These are phyloP conservation scores for Trichophyton equinum DNA, from an alignment of 2,329 filamentous ascomycete genomes.

Conservation along the genomic window DNA sequence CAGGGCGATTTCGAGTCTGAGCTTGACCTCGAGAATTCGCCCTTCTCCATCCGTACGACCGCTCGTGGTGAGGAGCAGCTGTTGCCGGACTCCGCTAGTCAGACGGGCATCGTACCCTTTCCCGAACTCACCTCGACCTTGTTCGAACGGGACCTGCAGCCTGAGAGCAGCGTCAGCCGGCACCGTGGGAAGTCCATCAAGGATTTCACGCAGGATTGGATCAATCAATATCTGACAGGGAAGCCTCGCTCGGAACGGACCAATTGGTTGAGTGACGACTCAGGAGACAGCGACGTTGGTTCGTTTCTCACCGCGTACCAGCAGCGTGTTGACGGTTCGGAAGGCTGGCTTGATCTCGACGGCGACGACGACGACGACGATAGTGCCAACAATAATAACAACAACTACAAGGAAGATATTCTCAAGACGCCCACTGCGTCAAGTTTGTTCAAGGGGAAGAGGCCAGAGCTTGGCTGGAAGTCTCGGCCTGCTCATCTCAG, in stretches of 20 bases:
- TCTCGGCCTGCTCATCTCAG: constrained; percentile 17
- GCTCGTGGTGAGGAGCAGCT: neutral
- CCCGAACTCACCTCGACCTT: constrained; percentile 13
- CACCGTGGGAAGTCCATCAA: constrained; percentile 27
- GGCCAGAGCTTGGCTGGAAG: constrained; percentile 13
- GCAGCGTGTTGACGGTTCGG: constrained; percentile 30
- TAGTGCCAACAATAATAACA: too few relatives aligned
- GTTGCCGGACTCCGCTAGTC: neutral
- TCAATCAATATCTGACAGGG: constrained; percentile 67
- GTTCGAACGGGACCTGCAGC: constrained; percentile 17
- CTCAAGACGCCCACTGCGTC: constrained; percentile 27
- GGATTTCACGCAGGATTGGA: constrained; percentile 72
- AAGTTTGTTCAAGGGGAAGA: constrained; percentile 7
- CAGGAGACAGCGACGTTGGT: constrained; percentile 60
- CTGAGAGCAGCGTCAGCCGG: constrained; percentile 13
- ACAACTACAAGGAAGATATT: constrained; percentile 23
- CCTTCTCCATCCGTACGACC: constrained; percentile 21
- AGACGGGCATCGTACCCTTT: constrained; percentile 6
- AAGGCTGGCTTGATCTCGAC: constrained; percentile 34
- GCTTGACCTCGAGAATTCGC: constrained; percentile 23
- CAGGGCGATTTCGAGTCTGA: constrained; percentile 34
- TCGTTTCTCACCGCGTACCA: constrained; percentile 39
- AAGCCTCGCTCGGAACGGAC: constrained; percentile 56
- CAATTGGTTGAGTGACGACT: constrained; percentile 74
- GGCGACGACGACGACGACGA: constrained; percentile 11